These are phyloP conservation scores for Cunninghamia lanceolata DNA, from an alignment of 75 land plant species.

Conservation along the genomic window DNA sequence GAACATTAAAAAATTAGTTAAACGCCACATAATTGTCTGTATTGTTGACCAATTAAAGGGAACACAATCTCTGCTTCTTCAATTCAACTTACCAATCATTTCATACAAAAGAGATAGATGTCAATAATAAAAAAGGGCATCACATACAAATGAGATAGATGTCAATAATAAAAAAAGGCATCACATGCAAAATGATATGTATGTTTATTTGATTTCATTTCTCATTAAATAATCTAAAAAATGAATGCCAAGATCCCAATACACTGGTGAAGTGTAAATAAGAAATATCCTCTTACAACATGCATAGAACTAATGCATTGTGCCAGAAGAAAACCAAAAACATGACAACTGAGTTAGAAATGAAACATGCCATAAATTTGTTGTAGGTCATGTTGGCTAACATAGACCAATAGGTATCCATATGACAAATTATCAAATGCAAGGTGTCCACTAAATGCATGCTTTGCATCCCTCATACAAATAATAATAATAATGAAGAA, in stretches of 20 bases:
- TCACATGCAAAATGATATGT: neutral
- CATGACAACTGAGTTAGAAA: neutral
- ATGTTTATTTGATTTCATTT: neutral
- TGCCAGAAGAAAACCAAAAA: neutral
- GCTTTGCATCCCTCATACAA: neutral
- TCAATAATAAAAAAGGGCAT: no score
- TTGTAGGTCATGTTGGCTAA: neutral
- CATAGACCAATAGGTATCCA: neutral
- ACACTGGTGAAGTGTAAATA: neutral
- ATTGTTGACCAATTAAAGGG: constrained; percentile 39
- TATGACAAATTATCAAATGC: neutral
- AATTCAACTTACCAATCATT: constrained; percentile 45
- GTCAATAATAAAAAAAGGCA: neutral
- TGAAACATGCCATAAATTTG: neutral
- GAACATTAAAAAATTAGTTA: constrained; percentile 9
- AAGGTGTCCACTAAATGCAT: neutral
- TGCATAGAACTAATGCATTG: neutral
- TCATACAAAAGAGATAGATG: neutral
- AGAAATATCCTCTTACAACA: neutral
- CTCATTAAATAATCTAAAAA: neutral
- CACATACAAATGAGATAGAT: no score
- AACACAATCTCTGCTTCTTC: constrained; percentile 69
- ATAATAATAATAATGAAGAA: neutral
- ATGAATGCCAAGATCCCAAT: neutral
- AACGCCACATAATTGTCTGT: constrained; percentile 53